Evolutionary conservation across 1,284 basidiomycete species (phyloP), one percentile per base, ranked within the genome.

Genomic region (Pyrrhoderma noxium): DNA sequence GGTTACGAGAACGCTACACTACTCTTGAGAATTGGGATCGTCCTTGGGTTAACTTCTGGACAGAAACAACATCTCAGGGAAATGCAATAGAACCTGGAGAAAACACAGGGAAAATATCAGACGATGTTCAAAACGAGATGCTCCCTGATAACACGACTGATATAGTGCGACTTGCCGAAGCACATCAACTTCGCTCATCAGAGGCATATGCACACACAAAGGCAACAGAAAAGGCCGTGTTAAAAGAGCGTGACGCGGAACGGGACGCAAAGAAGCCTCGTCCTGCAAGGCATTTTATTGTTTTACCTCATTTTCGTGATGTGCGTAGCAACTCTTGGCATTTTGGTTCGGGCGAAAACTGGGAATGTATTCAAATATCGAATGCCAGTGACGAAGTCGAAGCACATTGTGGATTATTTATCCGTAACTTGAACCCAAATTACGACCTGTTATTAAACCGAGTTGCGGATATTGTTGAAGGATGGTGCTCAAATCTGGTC

Each of bases 1-100:
- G 70, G 0, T 61, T 80, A 37, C 70, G 67, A 44, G 61, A 67
- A 3, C 70, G 77, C 14, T 80, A 79, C 58, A 58, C 61, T 18
- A 61, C 57, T 13, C 63, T 80, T 8, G 70, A 74, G 3, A 60
- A 56, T 0, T 79, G 77, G 68, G 58, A 67, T 31, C 70, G 70
- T n/a, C 48, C 68, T 19, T 80, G 77, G 77, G 62, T 76, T 4
- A 78, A 78, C 57, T 78, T 76, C 57, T 80, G 75, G 74, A 79
- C 76, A 7, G 64, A 71, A 45, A 74, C 74, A 4, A 49, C 56
- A 8, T 47, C 54, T 19, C 31, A 49, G 7, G 51, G 25, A 34
- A 9, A n/a, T 9, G 35, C 25, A 11, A 18, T 2, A 16, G 49
- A 21, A 11, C 5, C 8, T 22, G 43, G 34, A 16, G 36, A 11